Evolutionary conservation across 78 protist species (phyloP).

Genomic region (Tieghemostelium lacteum): DNA sequence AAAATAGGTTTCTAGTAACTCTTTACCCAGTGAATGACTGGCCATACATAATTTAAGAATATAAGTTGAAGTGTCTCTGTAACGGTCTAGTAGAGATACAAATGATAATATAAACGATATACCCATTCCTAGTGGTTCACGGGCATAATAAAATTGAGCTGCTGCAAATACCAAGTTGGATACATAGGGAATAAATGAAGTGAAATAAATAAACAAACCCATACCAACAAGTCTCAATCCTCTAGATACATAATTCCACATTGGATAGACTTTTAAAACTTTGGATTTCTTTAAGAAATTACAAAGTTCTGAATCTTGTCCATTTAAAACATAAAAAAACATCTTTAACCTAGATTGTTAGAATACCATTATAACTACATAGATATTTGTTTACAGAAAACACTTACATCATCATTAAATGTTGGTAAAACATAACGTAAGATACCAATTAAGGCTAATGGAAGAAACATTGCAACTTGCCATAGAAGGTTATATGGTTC

Average conservation of each 20-base stretch:
- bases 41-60: conserved; percentile 50
- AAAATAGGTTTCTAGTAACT: conserved; percentile 41
- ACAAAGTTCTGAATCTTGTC: conserved; percentile 10
- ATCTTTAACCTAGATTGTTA: background rate
- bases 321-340: conserved; percentile 38
- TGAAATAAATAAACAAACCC: conserved; percentile 15
- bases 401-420: conserved; percentile 72
- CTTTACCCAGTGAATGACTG: conserved; percentile 53
- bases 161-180: conserved; percentile 42
- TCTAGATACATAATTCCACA: conserved; percentile 20
- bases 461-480: conserved; percentile 33
- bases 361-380: background rate
- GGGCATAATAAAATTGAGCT: conserved; percentile 26
- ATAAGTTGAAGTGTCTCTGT: background rate
- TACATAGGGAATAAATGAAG: conserved; percentile 22
- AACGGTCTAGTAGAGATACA: conserved; percentile 2
- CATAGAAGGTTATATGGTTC: conserved; percentile 3
- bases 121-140: conserved; percentile 48
- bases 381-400: background rate
- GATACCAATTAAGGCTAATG: conserved; percentile 50
- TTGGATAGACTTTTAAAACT: conserved; percentile 47
- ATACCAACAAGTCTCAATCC: background rate
- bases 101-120: conserved; percentile 28
- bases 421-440: conserved; percentile 56
- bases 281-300: conserved; percentile 10